phyloP scores from a whole-genome alignment of 1,284 basidiomycete genomes.

The Wallemia mellicola region DNA sequence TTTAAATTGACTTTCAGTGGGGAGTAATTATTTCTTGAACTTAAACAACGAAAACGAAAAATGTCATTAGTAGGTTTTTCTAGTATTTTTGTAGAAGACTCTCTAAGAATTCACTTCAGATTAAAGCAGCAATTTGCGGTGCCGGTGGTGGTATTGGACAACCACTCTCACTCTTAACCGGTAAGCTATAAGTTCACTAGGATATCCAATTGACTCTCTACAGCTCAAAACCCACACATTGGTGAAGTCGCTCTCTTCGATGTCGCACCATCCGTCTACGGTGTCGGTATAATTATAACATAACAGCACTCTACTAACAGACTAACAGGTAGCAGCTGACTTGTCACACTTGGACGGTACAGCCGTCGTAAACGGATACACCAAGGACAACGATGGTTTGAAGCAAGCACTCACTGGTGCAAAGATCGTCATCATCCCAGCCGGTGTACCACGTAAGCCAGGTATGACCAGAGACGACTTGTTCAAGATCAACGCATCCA shows the following conservation, averaged over 20 bases:
- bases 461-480: constrained; percentile 91
- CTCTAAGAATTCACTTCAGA: neutral
- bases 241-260: constrained; percentile 5
- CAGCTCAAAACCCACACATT: constrained; percentile 6
- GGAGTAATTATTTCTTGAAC: neutral
- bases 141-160: constrained; percentile 48
- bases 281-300: constrained; percentile 10
- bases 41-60: neutral
- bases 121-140: neutral
- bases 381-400: constrained; percentile 40
- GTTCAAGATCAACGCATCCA: constrained; percentile 92
- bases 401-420: constrained; percentile 57
- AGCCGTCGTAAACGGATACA: constrained; percentile 54
- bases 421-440: constrained; percentile 83
- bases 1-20: too few relatives aligned
- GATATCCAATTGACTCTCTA: constrained; percentile 10
- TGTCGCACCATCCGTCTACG: constrained; percentile 5
- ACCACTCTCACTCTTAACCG: constrained; percentile 41
- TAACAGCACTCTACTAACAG: neutral
- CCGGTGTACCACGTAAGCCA: constrained; percentile 84
- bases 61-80: too few relatives aligned
- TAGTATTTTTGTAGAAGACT: too few relatives aligned
- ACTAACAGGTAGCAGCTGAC: constrained; percentile 37
- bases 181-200: constrained; percentile 6
- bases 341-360: constrained; percentile 76